phyloP scores from a whole-genome alignment of 2,329 filamentous ascomycete genomes.

The Leptographium galeiforme region DNA sequence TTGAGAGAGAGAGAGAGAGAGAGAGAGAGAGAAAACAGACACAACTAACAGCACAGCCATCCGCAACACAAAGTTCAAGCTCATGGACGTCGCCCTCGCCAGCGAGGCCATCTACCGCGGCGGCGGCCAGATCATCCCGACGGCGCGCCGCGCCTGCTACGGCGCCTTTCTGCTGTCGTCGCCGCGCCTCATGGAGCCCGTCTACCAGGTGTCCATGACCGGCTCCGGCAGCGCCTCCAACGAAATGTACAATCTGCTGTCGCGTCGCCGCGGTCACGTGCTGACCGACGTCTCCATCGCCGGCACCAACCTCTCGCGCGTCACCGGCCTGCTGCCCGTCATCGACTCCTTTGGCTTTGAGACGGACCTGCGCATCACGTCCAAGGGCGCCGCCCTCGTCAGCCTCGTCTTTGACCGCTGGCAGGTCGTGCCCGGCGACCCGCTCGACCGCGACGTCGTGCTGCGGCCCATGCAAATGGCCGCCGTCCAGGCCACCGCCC shows the following conservation, averaged over 20 bases:
- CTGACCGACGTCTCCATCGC: constrained; percentile 88
- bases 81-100: constrained; percentile 80
- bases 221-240: constrained; percentile 81
- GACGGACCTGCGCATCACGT: constrained; percentile 91
- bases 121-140: constrained; percentile 94
- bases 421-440: constrained; percentile 92
- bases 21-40: no score
- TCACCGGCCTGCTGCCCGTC: constrained; percentile 82
- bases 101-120: constrained; percentile 87
- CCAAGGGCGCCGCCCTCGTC: constrained; percentile 81
- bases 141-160: constrained; percentile 83
- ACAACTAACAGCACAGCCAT: constrained; percentile 47
- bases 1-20: no score
- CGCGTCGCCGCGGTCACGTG: constrained; percentile 80
- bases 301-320: constrained; percentile 84
- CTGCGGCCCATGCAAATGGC: constrained; percentile 79
- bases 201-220: constrained; percentile 87
- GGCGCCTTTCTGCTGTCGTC: constrained; percentile 95
- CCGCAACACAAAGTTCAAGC: constrained; percentile 92
- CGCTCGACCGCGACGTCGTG: constrained; percentile 75
- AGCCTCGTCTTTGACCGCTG: constrained; percentile 91
- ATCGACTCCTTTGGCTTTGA: constrained; percentile 98
- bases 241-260: constrained; percentile 82
- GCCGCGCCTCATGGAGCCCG: constrained; percentile 89
- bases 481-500: constrained; percentile 72